Percentiles rank a stretch among this genome's conserved stretches.
phyloP scores from a whole-genome alignment of 495 filamentous ascomycete species.

The Aspergillus steynii region DNA sequence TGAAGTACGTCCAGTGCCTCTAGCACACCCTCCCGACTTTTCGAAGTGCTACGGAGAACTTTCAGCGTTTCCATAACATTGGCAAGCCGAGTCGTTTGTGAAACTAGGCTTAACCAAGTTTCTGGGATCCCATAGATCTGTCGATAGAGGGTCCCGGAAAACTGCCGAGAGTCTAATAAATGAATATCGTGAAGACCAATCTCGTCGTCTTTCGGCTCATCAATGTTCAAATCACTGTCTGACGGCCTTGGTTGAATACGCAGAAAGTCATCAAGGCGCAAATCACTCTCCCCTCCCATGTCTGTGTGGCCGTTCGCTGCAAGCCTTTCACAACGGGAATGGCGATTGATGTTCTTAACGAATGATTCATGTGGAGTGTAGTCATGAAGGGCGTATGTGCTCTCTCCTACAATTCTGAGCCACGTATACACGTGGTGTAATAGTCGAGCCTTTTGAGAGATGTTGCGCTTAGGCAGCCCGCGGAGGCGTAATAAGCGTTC shows the following conservation, averaged over 20 bases:
- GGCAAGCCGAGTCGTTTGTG: slow-evolving; percentile 36
- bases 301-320: neutral
- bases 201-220: slow-evolving; percentile 33
- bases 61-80: slow-evolving; percentile 33
- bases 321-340: slow-evolving; percentile 9
- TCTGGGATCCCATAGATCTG: slow-evolving; percentile 39
- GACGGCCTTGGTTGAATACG: slow-evolving; percentile 29
- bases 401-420: slow-evolving; percentile 37
- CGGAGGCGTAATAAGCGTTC: slow-evolving; percentile 33
- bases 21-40: slow-evolving; percentile 15
- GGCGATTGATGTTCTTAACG: slow-evolving; percentile 25
- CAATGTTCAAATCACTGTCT: slow-evolving; percentile 37
- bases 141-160: slow-evolving; percentile 31
- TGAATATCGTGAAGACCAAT: slow-evolving; percentile 34
- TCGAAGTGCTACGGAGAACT: slow-evolving; percentile 12
- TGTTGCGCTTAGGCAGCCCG: slow-evolving; percentile 31
- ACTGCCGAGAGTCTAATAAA: slow-evolving; percentile 35
- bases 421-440: slow-evolving; percentile 39
- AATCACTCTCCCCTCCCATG: slow-evolving; percentile 15
- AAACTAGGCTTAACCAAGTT: slow-evolving; percentile 38
- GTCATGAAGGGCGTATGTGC: slow-evolving; percentile 38
- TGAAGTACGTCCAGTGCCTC: slow-evolving; percentile 35
- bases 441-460: slow-evolving; percentile 37
- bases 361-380: slow-evolving; percentile 29
- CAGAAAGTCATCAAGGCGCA: slow-evolving; percentile 36